These are phyloP conservation scores for Inga leiocalycina DNA, from an alignment of 306 rosid species.

Conservation along the genomic window DNA sequence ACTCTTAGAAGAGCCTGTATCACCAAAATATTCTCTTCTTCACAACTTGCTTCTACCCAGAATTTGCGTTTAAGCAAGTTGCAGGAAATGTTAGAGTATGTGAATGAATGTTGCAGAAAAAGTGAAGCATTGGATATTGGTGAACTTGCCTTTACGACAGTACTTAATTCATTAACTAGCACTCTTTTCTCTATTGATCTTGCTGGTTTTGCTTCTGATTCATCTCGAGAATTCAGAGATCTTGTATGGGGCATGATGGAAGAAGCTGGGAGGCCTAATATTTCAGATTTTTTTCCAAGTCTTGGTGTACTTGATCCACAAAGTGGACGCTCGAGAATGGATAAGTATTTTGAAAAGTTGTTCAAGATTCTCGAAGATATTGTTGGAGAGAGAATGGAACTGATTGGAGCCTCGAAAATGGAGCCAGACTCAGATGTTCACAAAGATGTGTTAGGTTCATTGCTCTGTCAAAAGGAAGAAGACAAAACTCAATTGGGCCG, in stretches of 20 bases:
- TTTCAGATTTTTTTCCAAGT: neutral
- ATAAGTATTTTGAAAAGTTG: neutral
- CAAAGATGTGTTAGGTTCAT: neutral
- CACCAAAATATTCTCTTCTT: neutral
- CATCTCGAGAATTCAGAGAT: neutral
- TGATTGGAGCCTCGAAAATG: neutral
- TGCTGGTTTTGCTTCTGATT: neutral
- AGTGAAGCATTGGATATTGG: neutral
- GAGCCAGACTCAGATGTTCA: neutral
- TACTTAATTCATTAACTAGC: neutral
- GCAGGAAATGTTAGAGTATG: neutral
- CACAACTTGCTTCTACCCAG: neutral
- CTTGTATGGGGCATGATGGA: neutral
- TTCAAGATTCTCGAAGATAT: neutral
- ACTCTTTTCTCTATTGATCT: neutral
- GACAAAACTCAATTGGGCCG: no score
- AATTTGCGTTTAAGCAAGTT: neutral
- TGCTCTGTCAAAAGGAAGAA: neutral
- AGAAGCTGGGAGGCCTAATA: neutral
- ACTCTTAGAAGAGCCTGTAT: neutral
- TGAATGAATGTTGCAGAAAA: neutral
- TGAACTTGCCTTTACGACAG: neutral
- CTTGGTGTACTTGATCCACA: neutral
- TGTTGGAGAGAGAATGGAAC: neutral
- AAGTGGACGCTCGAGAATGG: neutral